Evolutionary conservation across 2,329 filamentous ascomycete species (phyloP).

Genomic region (Metarhizium brunneum): DNA sequence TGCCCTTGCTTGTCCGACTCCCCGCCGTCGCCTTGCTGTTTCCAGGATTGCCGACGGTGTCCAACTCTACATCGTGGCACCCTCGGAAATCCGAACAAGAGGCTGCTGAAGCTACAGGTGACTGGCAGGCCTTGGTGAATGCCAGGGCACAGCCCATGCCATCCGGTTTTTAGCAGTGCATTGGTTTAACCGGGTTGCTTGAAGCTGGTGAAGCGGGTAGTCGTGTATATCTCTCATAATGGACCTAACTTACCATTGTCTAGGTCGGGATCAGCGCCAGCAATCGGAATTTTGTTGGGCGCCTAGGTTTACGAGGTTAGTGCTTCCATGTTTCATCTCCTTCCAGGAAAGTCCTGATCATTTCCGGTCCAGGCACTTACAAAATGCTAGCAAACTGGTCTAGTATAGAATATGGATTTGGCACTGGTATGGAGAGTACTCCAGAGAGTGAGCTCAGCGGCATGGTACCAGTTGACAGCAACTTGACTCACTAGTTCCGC

Average conservation of each 20-base stretch:
- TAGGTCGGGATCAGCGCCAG: no score
- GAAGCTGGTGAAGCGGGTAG: no score
- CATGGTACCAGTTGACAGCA: background rate
- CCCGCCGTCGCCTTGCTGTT: no score
- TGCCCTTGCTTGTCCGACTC: no score
- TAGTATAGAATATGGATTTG: constrained; percentile 9
- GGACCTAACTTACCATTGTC: no score
- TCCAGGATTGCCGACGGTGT: constrained; percentile 66
- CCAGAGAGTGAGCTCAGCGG: background rate
- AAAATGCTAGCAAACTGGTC: constrained; percentile 48
- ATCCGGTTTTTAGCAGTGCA: no score
- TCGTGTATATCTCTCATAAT: no score
- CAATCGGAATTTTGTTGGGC: no score
- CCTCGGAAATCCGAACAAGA: constrained; percentile 68
- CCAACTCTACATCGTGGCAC: constrained; percentile 80
- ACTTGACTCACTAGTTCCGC: constrained; percentile 11
- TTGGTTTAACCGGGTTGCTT: no score
- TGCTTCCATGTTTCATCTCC: background rate
- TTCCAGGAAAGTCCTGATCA: constrained; percentile 21
- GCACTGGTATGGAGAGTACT: constrained; percentile 5
- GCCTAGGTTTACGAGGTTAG: no score
- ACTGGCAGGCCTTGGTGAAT: constrained; percentile 62
- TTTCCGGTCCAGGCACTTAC: constrained; percentile 69
- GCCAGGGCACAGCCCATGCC: constrained; percentile 14
- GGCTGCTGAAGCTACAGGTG: constrained; percentile 65